Evolutionary conservation across 2,329 filamentous ascomycete species (phyloP).

Genomic region (Knoxdaviesia capensis): DNA sequence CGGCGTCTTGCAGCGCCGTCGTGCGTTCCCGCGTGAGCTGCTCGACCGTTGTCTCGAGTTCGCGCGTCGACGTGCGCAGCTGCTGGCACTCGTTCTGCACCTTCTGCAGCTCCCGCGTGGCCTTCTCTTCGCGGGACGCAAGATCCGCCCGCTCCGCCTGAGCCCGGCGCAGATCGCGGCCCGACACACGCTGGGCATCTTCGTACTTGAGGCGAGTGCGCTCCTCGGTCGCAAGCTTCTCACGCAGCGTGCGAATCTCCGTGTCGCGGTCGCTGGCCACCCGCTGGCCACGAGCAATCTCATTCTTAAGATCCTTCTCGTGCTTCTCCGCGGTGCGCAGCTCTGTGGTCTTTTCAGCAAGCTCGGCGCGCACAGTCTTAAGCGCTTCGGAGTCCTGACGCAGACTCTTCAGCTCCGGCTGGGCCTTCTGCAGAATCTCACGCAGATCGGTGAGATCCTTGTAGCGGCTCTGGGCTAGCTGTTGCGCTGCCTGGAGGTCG

Average conservation of each 20-base stretch:
- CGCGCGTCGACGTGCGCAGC: slow-evolving; percentile 37
- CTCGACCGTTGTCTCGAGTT: slow-evolving; percentile 54
- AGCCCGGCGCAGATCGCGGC: slow-evolving; percentile 56
- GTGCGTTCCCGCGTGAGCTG: slow-evolving; percentile 49
- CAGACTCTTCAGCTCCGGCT: slow-evolving; percentile 65
- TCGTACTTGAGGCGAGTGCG: slow-evolving; percentile 54
- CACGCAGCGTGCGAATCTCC: slow-evolving; percentile 59
- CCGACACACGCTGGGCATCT: slow-evolving; percentile 53
- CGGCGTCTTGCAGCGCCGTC: slow-evolving; percentile 55
- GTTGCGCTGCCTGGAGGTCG: slow-evolving; percentile 68
- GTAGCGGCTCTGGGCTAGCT: slow-evolving; percentile 70
- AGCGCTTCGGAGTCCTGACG: slow-evolving; percentile 58
- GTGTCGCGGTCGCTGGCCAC: slow-evolving; percentile 52
- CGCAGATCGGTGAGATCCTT: slow-evolving; percentile 70
- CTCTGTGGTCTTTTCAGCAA: slow-evolving; percentile 36
- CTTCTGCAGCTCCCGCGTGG: slow-evolving; percentile 46
- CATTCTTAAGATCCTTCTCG: slow-evolving; percentile 62
- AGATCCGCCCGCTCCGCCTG: slow-evolving; percentile 67
- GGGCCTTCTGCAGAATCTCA: slow-evolving; percentile 63
- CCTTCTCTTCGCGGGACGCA: slow-evolving; percentile 51
- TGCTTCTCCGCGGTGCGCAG: slow-evolving; percentile 59
- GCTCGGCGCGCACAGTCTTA: slow-evolving; percentile 55
- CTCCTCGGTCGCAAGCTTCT: slow-evolving; percentile 58
- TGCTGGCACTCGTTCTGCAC: slow-evolving; percentile 54
- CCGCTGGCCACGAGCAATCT: slow-evolving; percentile 50